These are phyloP conservation scores for Citrus glauca DNA, from an alignment of 345 rosid genomes.

Conservation along the genomic window DNA sequence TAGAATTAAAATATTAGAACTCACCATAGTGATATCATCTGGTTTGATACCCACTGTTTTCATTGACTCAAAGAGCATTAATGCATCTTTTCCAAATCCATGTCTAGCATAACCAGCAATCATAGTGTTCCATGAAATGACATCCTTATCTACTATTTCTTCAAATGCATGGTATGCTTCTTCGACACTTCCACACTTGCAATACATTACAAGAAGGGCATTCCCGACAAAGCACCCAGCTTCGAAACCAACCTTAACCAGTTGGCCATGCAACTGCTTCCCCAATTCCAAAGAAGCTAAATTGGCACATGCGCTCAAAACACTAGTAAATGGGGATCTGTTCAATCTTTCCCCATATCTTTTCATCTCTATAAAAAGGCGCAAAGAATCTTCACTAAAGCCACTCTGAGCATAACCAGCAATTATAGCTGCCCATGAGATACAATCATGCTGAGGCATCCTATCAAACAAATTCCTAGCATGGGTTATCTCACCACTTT, in stretches of 20 bases:
- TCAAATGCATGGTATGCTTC: conserved; percentile 52
- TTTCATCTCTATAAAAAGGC: conserved; percentile 51
- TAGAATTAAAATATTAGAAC: neutral
- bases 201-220: conserved; percentile 67
- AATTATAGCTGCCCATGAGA: conserved; percentile 81
- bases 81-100: conserved; percentile 56
- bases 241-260: conserved; percentile 61
- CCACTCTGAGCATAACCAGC: conserved; percentile 63
- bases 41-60: conserved; percentile 48
- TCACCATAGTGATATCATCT: conserved; percentile 59
- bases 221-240: conserved; percentile 63
- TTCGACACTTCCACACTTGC: conserved; percentile 68
- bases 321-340: conserved; percentile 55
- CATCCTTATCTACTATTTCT: conserved; percentile 57
- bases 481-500: conserved; percentile 35
- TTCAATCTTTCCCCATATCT: conserved; percentile 59
- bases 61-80: conserved; percentile 56
- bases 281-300: conserved; percentile 67
- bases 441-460: conserved; percentile 53
- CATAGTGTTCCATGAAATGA: conserved; percentile 71
- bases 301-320: conserved; percentile 58
- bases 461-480: conserved; percentile 49
- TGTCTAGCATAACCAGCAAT: conserved; percentile 68
- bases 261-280: conserved; percentile 59
- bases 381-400: conserved; percentile 46